Percentiles rank a stretch among this genome's conserved stretches.
Conservation (phyloP, 75 land plant species). For the Cunninghamia lanceolata region DNA sequence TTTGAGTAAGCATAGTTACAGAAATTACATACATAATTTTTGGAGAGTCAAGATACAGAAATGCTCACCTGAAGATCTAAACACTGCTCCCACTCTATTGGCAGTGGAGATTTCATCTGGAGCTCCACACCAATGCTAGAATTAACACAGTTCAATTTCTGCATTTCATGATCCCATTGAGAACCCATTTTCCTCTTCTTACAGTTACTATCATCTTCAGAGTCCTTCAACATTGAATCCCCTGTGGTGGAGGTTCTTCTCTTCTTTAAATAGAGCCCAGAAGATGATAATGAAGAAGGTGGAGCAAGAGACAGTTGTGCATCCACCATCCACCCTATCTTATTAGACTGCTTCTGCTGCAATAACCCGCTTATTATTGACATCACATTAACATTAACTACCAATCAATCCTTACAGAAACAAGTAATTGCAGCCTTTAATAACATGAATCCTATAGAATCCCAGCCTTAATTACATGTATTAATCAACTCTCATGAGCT, state of each 20-base stretch:
- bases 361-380: conserved; percentile 4
- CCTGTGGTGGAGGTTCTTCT: neutral
- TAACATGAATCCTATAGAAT: neutral
- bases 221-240: neutral
- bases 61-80: neutral
- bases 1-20: neutral
- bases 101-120: neutral
- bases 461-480: neutral
- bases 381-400: conserved; percentile 5
- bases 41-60: neutral
- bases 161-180: neutral
- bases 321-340: neutral
- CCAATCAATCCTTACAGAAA: neutral
- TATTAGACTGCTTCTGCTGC: neutral
- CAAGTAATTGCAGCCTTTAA: neutral
- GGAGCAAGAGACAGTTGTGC: neutral
- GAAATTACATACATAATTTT: too few relatives aligned
- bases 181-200: conserved; percentile 5
- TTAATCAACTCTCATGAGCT: neutral
- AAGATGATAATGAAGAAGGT: neutral
- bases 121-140: neutral
- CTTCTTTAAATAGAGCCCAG: neutral
- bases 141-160: neutral
- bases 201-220: neutral
- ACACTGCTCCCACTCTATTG: conserved; percentile 1